These are phyloP conservation scores for Melanomma pulvis-pyrius DNA, from an alignment of 495 filamentous ascomycete genomes.

Conservation along the genomic window DNA sequence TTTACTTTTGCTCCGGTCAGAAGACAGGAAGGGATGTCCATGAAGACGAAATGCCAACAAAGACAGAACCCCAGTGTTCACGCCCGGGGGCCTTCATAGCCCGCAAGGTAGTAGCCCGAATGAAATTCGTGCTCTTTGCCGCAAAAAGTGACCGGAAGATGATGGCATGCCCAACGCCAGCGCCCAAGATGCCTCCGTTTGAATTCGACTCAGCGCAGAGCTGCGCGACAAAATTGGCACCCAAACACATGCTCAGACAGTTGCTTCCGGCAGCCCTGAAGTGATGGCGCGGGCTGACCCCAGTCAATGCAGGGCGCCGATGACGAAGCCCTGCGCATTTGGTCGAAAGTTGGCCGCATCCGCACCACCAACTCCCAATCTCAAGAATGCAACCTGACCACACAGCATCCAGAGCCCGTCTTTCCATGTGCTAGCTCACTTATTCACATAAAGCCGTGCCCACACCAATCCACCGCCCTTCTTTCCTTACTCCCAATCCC, in stretches of 20 bases:
- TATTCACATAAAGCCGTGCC: constrained; percentile 11
- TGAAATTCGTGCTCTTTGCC: not conserved
- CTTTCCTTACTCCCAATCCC: not conserved
- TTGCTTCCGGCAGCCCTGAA: not conserved
- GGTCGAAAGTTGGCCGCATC: constrained; percentile 15
- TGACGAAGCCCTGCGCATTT: constrained; percentile 22
- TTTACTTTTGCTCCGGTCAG: not conserved
- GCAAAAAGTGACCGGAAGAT: not conserved
- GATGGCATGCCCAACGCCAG: constrained; percentile 2
- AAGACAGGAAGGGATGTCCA: constrained; percentile 7
- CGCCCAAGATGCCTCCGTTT: constrained; percentile 16
- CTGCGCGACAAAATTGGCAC: constrained; percentile 3
- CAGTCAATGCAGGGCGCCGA: constrained; percentile 8
- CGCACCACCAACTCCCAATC: not conserved
- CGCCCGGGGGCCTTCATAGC: not conserved
- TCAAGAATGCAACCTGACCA: constrained; percentile 4
- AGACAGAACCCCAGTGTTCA: not conserved
- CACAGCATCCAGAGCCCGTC: not conserved
- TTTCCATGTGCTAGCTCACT: not conserved
- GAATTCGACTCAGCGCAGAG: not conserved
- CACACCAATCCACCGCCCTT: not conserved
- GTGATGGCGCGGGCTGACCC: constrained; percentile 2
- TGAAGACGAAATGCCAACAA: not conserved
- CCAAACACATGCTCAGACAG: not conserved
- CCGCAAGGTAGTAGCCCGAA: not conserved